Base-by-base conservation (phyloP, 169 alveolate species). In the Plasmodium knowlesi region DNA sequence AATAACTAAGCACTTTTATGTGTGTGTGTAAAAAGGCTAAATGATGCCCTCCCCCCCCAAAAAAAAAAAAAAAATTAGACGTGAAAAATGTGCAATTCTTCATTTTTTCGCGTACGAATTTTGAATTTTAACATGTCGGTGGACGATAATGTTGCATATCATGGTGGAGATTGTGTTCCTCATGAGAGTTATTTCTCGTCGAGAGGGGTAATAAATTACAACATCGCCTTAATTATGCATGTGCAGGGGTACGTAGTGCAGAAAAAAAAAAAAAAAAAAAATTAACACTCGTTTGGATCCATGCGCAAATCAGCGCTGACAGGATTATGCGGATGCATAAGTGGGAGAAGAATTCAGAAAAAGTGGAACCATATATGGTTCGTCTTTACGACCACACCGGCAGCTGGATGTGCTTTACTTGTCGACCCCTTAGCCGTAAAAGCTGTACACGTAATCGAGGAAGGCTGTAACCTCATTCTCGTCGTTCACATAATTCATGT, bases 401-500 rank as follows among this genome's bases (percentile, higher is more conserved):
- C 54, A 50, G 22, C 41, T n/a, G n/a, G 76, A 14, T 25, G 76
- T 50, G 61, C 25, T 14, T 3, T 61, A 32, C 5, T 19, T 22
- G 5, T 32, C 8, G 9, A 8, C 76, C 30, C 30, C 76, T n/a
- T 83, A 83, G 46, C 81, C 92, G 19, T 83, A 83, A 41, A 83
- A 83, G 5, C 53, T 83, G 73, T 83, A 83, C 74, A 83, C 22
- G 43, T 70, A 72, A n/a, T 83, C 92, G 43, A 83, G 43, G 46
- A 83, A 83, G n/a, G 57, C 57, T 1, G 71, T 43, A 37, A 83
- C 74, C 37, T 83, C 30, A 6, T 34, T 83, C 25, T 83, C 92
- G 53, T 83, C 74, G 37, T 54, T 83, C 8, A 83, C 83, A 71
- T 83, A 83, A 71, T 83, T 83, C 82, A 83, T 83, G 83, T 83